Conservation (phyloP, 1,139 yeast genomes). For the Taiozyma sp. region DNA sequence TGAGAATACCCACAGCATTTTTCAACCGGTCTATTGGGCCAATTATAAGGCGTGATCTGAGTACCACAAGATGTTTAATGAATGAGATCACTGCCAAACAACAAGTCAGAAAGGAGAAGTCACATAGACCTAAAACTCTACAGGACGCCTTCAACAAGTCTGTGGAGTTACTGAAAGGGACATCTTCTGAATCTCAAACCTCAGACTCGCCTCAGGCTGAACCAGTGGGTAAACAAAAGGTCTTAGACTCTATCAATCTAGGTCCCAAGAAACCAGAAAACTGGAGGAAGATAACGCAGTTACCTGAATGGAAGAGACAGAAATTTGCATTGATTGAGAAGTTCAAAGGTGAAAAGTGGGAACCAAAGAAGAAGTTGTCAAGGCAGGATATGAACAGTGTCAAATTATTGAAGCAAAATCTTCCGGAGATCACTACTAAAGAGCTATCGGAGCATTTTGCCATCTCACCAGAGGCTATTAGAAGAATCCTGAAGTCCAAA, state of each 20-base stretch:
- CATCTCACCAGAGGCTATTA: slow-evolving; percentile 77
- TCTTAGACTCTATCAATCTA: slow-evolving; percentile 18
- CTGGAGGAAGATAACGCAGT: slow-evolving; percentile 20
- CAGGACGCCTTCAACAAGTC: slow-evolving; percentile 4
- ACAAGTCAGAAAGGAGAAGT: slow-evolving; percentile 2
- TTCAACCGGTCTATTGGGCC: background rate
- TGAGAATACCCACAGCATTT: background rate
- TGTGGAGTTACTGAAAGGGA: background rate
- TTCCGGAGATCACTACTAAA: slow-evolving; percentile 57
- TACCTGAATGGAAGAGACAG: slow-evolving; percentile 67
- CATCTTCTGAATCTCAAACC: background rate
- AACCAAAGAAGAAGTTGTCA: slow-evolving; percentile 61
- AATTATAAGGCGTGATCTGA: background rate
- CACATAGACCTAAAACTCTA: slow-evolving; percentile 11
- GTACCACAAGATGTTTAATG: background rate
- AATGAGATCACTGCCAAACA: background rate
- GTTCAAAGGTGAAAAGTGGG: slow-evolving; percentile 55
- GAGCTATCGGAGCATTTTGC: slow-evolving; percentile 63
- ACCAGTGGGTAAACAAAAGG: slow-evolving; percentile 2
- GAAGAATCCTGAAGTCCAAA: slow-evolving; percentile 71
- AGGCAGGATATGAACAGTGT: slow-evolving; percentile 69
- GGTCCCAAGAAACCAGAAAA: slow-evolving; percentile 16
- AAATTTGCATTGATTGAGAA: slow-evolving; percentile 57
- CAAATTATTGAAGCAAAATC: slow-evolving; percentile 45
- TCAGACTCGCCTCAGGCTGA: background rate